Evolutionary conservation across 2,329 filamentous ascomycete genomes (phyloP).

Genomic region (Colletotrichum falcatum): DNA sequence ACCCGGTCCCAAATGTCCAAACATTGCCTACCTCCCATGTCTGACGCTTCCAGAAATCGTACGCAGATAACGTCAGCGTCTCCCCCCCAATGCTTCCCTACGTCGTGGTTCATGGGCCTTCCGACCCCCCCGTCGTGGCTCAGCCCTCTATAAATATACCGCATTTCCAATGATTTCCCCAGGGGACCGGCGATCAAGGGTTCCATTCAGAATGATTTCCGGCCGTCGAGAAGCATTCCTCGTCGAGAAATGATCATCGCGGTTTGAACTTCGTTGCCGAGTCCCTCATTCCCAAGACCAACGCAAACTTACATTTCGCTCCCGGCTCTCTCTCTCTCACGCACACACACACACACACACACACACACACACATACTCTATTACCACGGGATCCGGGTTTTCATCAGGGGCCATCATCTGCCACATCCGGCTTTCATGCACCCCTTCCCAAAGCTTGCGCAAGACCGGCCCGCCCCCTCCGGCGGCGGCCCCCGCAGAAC

Average conservation of each 20-base stretch:
- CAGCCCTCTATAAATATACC: conserved; percentile 40
- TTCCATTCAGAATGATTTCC: conserved; percentile 27
- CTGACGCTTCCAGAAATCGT: conserved; percentile 25
- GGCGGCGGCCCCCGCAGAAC: conserved; percentile 34
- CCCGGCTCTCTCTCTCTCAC: too few species aligned
- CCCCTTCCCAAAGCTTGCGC: not conserved
- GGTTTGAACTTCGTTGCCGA: not conserved
- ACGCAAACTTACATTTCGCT: conserved; percentile 19
- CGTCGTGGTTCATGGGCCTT: not conserved
- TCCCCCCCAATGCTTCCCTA: conserved; percentile 1
- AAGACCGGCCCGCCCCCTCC: conserved; percentile 8
- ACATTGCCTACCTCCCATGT: conserved; percentile 9
- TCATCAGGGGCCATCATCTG: conserved; percentile 30
- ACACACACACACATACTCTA: too few species aligned
- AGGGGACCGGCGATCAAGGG: conserved; percentile 38
- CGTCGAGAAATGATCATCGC: conserved; percentile 38
- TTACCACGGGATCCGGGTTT: conserved; percentile 14
- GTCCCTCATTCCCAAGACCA: conserved; percentile 7
- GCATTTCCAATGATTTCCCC: conserved; percentile 38
- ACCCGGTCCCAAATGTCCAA: not conserved
- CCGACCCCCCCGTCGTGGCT: conserved; percentile 24
- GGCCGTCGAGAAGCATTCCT: conserved; percentile 36
- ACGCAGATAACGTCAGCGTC: conserved; percentile 35
- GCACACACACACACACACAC: too few species aligned
- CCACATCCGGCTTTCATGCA: conserved; percentile 2